A percentile compares a stretch with the other conserved stretches of the same genome.
phyloP scores from a whole-genome alignment of 768 basidiomycete genomes.

The Trametes villosa region DNA sequence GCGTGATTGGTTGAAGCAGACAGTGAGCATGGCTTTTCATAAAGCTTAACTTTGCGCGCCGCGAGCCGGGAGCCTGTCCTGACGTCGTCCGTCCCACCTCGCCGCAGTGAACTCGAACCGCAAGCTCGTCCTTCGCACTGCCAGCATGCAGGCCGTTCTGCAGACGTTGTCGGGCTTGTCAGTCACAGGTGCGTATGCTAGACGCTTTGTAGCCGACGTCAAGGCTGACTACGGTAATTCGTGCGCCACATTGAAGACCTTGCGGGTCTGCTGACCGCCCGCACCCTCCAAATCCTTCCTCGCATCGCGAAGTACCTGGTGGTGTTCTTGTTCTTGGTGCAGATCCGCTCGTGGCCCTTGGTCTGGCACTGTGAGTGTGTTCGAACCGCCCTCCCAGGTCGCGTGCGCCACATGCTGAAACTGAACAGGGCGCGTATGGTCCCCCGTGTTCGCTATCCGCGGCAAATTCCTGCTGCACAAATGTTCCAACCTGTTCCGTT shows the following conservation, averaged over 20 bases:
- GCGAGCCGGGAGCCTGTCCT: background rate
- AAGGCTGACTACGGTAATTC: background rate
- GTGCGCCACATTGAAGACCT: slow-evolving; percentile 14
- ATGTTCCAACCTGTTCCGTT: slow-evolving; percentile 42
- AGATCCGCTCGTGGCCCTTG: slow-evolving; percentile 63
- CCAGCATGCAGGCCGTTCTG: slow-evolving; percentile 5
- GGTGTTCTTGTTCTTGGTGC: slow-evolving; percentile 57
- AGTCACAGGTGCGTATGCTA: slow-evolving; percentile 3
- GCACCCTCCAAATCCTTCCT: slow-evolving; percentile 11
- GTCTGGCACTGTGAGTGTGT: slow-evolving; percentile 67
- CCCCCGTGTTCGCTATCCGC: slow-evolving; percentile 45
- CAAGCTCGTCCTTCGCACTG: background rate
- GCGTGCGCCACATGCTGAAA: background rate
- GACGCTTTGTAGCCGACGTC: background rate
- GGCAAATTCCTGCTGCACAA: slow-evolving; percentile 39
- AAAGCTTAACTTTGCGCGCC: background rate
- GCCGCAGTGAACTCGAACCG: slow-evolving; percentile 12
- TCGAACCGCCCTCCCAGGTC: background rate
- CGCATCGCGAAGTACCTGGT: slow-evolving; percentile 45
- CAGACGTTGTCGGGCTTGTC: slow-evolving; percentile 13
- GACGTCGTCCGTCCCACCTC: background rate
- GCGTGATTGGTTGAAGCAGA: background rate
- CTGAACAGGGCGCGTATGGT: slow-evolving; percentile 55
- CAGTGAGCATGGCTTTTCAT: slow-evolving; percentile 5
- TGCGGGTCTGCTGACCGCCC: slow-evolving; percentile 15